Evolutionary conservation across 2,329 filamentous ascomycete genomes (phyloP), one percentile per base, ranked within the genome.

Genomic region (Escovopsis weberi): DNA sequence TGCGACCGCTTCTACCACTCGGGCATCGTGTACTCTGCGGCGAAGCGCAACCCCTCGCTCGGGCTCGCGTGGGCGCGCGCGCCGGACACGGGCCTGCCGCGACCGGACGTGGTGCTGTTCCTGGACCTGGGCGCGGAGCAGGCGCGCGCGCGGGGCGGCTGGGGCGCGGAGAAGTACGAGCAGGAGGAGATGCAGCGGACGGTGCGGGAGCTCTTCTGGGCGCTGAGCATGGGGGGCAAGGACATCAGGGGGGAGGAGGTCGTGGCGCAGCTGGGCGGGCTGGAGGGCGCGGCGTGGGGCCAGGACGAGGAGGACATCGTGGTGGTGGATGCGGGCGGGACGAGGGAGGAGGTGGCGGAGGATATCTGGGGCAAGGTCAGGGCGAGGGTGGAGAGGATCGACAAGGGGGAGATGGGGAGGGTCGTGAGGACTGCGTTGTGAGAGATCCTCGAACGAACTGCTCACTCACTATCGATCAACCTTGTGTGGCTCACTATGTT

Each of bases 1-100:
- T 80, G 89, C 51, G 91, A 98, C 61, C 80, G 91, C 39, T 98
- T 96, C 66, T 94, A 93, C 59, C 89, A 94, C 67, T 91, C 84
- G 18, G 91, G 91, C 42, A 84, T 88, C 44, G 86, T 95, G 40
- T 98, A 96, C 66, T 86, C 81, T 23, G 85, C 86, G 0, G 89
- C 91, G 4, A 96, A 96, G 58, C 69, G 76, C 37, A 85, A 85
- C 51, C 75, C 80, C 0, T 60, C 67, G 2, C 70, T 95, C 11
- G 66, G 73, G 0, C 67, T 95, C 0, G 63, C 72, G 0, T 98
- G 91, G 88, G 87, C 86, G 7, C 79, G 85, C 51, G 72, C 78
- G 12, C 85, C 88, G 1, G 91, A 96, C 53, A 72, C 85, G 12
- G 89, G 89, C 0, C 71, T 98, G 1, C 89, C 91, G 1, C 75